Evolutionary conservation across 257 asterid genomes (phyloP).

Genomic region (Solanum medicagineum): DNA sequence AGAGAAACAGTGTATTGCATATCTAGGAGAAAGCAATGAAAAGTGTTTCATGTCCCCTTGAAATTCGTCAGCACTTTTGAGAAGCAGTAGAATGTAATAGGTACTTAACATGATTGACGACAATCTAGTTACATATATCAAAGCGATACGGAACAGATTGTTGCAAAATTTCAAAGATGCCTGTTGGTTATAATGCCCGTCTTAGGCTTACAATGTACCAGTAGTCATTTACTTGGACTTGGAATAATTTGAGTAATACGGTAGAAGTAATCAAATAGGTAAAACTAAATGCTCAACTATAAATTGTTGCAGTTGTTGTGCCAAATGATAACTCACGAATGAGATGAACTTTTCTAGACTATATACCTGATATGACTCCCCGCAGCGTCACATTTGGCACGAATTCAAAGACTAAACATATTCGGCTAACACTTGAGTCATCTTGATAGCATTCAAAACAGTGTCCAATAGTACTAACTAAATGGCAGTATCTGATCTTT

Average conservation of each 20-base stretch:
- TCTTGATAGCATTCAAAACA: constrained; percentile 61
- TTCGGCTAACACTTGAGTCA: constrained; percentile 41
- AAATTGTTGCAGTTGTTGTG: background rate
- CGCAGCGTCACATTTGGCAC: constrained; percentile 57
- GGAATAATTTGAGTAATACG: background rate
- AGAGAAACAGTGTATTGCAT: background rate
- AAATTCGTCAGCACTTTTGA: background rate
- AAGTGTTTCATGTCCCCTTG: background rate
- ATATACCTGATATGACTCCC: constrained; percentile 44
- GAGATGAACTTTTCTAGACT: background rate
- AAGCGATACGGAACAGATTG: background rate
- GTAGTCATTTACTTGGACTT: background rate
- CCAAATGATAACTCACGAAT: background rate
- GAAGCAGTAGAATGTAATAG: background rate
- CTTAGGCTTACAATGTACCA: background rate
- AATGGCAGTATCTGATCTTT: constrained; percentile 56
- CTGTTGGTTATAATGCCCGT: background rate
- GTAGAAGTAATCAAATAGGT: background rate
- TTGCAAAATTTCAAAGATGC: background rate
- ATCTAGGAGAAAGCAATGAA: background rate
- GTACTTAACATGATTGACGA: background rate
- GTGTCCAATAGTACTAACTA: constrained; percentile 78
- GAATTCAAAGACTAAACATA: constrained; percentile 53
- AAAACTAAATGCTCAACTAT: background rate
- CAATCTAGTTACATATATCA: background rate